Percentiles rank a stretch among this genome's conserved stretches.
Evolutionary conservation across 345 rosid genomes (phyloP).

Genomic region (thale cress (Arabidopsis thaliana)): TAIR10.1 NC_003074.8:20633501-20634000

Average conservation of each 20-base stretch:
- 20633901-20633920: not conserved
- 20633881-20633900: not conserved
- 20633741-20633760: not conserved
- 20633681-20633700: too few species aligned
- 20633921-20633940: not conserved
- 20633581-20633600: too few species aligned
- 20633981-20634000: not conserved
- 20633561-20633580: not conserved
- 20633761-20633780: not conserved
- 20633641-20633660: too few species aligned
- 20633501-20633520: not conserved
- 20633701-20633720: too few species aligned
- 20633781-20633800: not conserved
- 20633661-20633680: too few species aligned
- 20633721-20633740: too few species aligned
- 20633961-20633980: not conserved
- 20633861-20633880: not conserved
- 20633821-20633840: not conserved
- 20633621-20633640: too few species aligned
- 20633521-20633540: constrained; percentile 1
- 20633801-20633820: not conserved
- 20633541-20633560: not conserved
- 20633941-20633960: not conserved
- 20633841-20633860: not conserved
- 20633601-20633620: too few species aligned